A percentile compares a stretch with the other conserved stretches of the same genome.
phyloP scores from a whole-genome alignment of 257 asterid species.

The Sherardia arvensis region DNA sequence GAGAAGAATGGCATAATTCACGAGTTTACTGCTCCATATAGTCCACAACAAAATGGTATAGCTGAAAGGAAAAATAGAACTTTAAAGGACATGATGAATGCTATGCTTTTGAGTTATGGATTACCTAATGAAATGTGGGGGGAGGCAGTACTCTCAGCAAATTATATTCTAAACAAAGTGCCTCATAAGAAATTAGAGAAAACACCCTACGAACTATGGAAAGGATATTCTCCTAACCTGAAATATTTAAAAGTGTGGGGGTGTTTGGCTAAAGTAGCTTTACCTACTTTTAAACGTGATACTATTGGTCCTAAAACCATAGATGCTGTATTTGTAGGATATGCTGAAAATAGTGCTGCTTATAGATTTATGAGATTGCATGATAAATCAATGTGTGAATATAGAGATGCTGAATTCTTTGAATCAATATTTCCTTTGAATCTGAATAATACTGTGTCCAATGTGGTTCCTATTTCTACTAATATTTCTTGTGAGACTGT shows the following conservation, averaged over 20 bases:
- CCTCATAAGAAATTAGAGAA: background rate
- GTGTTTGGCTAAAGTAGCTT: background rate
- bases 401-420: background rate
- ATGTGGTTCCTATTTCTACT: too few relatives aligned
- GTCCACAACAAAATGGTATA: background rate
- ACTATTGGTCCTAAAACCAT: background rate
- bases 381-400: background rate
- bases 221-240: background rate
- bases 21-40: background rate
- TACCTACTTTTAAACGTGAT: background rate
- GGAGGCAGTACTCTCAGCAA: too few relatives aligned
- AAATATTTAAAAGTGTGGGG: conserved; percentile 1
- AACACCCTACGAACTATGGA: background rate
- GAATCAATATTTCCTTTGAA: too few relatives aligned
- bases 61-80: background rate
- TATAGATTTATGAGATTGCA: background rate
- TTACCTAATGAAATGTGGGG: too few relatives aligned
- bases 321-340: background rate
- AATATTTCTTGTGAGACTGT: too few relatives aligned
- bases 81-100: background rate
- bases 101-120: too few relatives aligned
- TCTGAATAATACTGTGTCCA: too few relatives aligned
- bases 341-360: background rate
- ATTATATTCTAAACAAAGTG: background rate
- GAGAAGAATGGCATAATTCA: background rate